Base-by-base conservation (phyloP, 495 filamentous ascomycete species). In the Penicillium dipodomyicola region DNA sequence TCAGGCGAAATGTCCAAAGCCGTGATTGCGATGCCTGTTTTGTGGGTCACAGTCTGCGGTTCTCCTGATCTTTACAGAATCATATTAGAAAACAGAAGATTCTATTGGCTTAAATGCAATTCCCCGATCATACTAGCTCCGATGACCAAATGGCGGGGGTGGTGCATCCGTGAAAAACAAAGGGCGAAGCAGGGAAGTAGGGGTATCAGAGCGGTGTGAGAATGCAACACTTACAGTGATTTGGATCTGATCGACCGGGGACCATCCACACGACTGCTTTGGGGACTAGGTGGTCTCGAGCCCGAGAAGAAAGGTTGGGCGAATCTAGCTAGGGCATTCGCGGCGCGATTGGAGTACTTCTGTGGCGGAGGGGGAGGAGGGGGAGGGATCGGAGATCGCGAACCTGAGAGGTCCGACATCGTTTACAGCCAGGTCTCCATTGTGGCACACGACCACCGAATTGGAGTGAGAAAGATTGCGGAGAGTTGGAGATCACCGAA, bases 1-100 rank as follows among this genome's bases (percentile, higher is more conserved):
- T 88, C 82, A 33, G 87, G 84, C 20, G 91, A 94, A 54, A 86
- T 83, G 70, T 93, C 92, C 60, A 96, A 77, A 53, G 87, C 85
- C 35, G 82, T 70, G 54, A 96, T 88, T 17, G 89, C 83, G 22
- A 85, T 81, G 42, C 87, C 83, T 23, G 89, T 91, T 43, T 81
- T 77, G 70, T 93, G 87, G 47, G 82, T 81, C 32, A 86, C 81
- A 49, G 90, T 86, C 69, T 92, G 88, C 5, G 89, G 87, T 42
- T 84, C 83, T 57, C 77, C 81, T 25, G 87, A 84, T 56, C 89
- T 80, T 33, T 46, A 39, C 52, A 29, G 27, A 46, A 22, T 1
- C 56, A 37, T 56, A 46, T 71, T 68, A 67, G 64, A 62, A 56
- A 33, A 15, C 2, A 5, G 7, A 19, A 17, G 46, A 15, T 63